phyloP scores from a whole-genome alignment of 805 yeast genomes.

The Brettanomyces sp. region DNA sequence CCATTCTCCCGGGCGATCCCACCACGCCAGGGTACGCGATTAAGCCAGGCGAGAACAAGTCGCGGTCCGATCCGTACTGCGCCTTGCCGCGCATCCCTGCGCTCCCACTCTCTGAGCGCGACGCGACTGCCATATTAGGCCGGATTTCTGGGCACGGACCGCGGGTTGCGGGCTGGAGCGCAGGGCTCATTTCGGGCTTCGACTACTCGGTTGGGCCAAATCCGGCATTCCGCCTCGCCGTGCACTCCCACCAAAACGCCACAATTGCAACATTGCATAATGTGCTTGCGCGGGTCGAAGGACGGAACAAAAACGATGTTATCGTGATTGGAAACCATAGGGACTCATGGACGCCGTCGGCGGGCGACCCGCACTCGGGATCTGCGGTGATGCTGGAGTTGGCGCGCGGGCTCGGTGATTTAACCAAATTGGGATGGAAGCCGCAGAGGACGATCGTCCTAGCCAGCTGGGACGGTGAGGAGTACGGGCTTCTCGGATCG shows the following conservation, averaged over 20 bases:
- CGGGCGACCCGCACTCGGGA: slow-evolving; percentile 74
- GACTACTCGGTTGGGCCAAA: slow-evolving; percentile 29
- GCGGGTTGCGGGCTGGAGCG: slow-evolving; percentile 20
- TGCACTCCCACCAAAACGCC: slow-evolving; percentile 54
- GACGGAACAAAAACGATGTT: slow-evolving; percentile 41
- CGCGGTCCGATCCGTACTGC: slow-evolving; percentile 38
- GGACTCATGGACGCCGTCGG: slow-evolving; percentile 75
- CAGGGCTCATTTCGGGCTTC: slow-evolving; percentile 27
- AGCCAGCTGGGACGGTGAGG: slow-evolving; percentile 80
- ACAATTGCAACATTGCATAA: slow-evolving; percentile 53
- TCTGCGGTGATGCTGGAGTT: slow-evolving; percentile 57
- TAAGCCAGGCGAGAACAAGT: slow-evolving; percentile 43
- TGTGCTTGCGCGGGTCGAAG: slow-evolving; percentile 53
- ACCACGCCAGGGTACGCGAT: slow-evolving; percentile 64
- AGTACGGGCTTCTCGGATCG: slow-evolving; percentile 63
- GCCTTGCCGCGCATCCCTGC: slow-evolving; percentile 61
- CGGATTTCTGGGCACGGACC: slow-evolving; percentile 52
- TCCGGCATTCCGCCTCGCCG: slow-evolving; percentile 34
- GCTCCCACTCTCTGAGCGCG: slow-evolving; percentile 57
- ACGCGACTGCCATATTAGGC: slow-evolving; percentile 53
- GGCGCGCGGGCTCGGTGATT: slow-evolving; percentile 46
- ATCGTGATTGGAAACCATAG: slow-evolving; percentile 68
- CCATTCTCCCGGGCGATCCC: slow-evolving; percentile 67
- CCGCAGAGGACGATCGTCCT: slow-evolving; percentile 63
- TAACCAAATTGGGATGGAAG: slow-evolving; percentile 53